phyloP scores from a whole-genome alignment of 148 eudicot genomes.

The Cornus controversa region DNA sequence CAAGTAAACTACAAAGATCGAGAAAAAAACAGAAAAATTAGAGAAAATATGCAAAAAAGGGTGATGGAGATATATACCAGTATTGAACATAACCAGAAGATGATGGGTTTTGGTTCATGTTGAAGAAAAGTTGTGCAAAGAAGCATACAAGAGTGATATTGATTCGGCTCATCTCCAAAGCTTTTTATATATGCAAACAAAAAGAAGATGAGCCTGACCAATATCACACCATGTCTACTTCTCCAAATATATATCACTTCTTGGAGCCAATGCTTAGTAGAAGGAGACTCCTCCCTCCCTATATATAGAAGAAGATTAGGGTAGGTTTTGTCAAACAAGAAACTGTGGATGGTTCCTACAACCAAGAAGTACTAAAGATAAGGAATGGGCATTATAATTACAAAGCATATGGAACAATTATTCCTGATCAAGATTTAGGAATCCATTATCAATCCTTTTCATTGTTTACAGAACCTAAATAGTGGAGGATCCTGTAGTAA shows the following conservation, averaged over 20 bases:
- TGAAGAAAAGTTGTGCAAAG: not conserved
- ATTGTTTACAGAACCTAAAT: not conserved
- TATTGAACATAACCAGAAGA: not conserved
- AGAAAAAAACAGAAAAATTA: not conserved
- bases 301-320: not conserved
- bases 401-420: not conserved
- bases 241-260: not conserved
- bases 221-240: slow-evolving; percentile 20
- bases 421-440: not conserved
- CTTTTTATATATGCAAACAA: not conserved
- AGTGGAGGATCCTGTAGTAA: not conserved
- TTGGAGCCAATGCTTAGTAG: not conserved
- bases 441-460: not conserved
- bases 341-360: not conserved
- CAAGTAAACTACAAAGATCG: not conserved
- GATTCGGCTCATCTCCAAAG: slow-evolving; percentile 20
- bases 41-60: not conserved
- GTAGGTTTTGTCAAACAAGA: not conserved
- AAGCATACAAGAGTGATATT: slow-evolving; percentile 27
- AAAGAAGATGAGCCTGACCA: slow-evolving; percentile 15
- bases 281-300: not conserved
- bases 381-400: not conserved
- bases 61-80: not conserved
- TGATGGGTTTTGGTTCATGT: not conserved
- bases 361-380: not conserved